A percentile compares a stretch with the other conserved stretches of the same genome.
phyloP scores from a whole-genome alignment of 2,329 filamentous ascomycete genomes.

The Cordyceps farinosa region DNA sequence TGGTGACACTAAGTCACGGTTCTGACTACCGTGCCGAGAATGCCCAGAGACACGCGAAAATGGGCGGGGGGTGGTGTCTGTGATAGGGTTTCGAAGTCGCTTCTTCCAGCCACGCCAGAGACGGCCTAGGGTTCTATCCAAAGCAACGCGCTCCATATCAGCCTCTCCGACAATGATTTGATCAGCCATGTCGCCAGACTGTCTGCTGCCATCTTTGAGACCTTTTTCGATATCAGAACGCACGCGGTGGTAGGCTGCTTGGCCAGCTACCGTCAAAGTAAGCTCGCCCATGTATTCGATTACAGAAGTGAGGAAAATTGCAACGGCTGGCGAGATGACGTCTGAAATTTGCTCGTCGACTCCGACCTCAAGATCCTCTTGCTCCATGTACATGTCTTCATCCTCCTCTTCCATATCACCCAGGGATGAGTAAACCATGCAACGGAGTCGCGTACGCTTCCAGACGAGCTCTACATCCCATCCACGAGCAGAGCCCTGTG shows the following conservation, averaged over 20 bases:
- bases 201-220: conserved; percentile 48
- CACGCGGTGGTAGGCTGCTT: conserved; percentile 72
- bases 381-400: conserved; percentile 81
- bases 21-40: conserved; percentile 33
- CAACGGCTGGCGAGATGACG: conserved; percentile 81
- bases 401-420: conserved; percentile 98
- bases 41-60: conserved; percentile 43
- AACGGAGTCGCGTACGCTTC: conserved; percentile 87
- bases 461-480: conserved; percentile 93
- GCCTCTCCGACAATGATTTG: conserved; percentile 80
- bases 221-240: conserved; percentile 57
- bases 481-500: conserved; percentile 53
- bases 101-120: conserved; percentile 97
- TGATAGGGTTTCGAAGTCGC: conserved; percentile 59
- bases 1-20: conserved; percentile 37
- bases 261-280: conserved; percentile 78
- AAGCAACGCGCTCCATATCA: conserved; percentile 88
- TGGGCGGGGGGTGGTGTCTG: conserved; percentile 45
- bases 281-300: conserved; percentile 93
- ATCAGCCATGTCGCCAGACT: conserved; percentile 51
- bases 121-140: conserved; percentile 82
- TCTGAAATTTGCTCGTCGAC: conserved; percentile 58
- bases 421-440: conserved; percentile 97
- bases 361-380: conserved; percentile 65
- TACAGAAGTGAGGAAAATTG: conserved; percentile 93